Percentiles rank a stretch among this genome's conserved stretches.
phyloP scores from a whole-genome alignment of 2,329 filamentous ascomycete genomes.

The Cercospora berteroae region DNA sequence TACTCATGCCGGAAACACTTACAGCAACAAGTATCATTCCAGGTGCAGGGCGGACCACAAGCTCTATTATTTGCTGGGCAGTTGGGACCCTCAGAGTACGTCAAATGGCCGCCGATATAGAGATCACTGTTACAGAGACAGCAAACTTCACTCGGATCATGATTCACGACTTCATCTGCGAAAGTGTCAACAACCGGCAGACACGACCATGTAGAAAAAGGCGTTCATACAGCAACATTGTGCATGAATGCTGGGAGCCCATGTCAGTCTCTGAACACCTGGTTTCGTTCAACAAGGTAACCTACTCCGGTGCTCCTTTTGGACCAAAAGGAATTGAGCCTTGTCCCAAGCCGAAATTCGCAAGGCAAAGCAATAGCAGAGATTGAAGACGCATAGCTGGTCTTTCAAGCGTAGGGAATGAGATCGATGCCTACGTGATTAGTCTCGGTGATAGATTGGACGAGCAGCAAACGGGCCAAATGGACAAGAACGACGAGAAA shows the following conservation, averaged over 20 bases:
- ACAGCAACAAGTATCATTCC: background rate
- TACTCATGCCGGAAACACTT: background rate
- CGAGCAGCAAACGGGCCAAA: too few species aligned
- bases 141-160: background rate
- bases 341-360: background rate
- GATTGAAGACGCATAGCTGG: background rate
- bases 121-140: background rate
- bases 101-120: background rate
- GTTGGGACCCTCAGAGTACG: background rate
- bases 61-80: background rate
- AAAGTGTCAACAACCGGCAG: background rate
- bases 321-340: background rate
- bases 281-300: background rate
- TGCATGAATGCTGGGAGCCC: background rate
- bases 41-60: background rate
- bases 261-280: background rate
- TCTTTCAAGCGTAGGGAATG: background rate
- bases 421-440: background rate
- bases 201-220: background rate
- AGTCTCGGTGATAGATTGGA: too few species aligned
- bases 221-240: background rate
- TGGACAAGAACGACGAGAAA: too few species aligned
- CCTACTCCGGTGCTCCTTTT: background rate
- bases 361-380: background rate
- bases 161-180: background rate